Conservation (phyloP, 2,329 filamentous ascomycete genomes). For the Paecilomyces sp. region DNA sequence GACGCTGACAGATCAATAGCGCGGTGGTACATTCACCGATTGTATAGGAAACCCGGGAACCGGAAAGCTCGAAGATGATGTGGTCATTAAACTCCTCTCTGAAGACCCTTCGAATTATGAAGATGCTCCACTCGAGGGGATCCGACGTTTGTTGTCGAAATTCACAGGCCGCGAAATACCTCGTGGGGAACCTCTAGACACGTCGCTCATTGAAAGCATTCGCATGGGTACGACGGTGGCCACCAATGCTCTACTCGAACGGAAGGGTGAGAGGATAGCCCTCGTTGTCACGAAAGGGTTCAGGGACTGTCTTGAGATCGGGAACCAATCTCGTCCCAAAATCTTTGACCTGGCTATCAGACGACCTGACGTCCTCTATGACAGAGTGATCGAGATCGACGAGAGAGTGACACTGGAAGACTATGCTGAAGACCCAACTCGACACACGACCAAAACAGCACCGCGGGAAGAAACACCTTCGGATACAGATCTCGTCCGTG, state of each 20-base stretch:
- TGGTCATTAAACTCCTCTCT: conserved; percentile 81
- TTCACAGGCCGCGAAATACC: conserved; percentile 71
- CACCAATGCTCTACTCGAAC: conserved; percentile 82
- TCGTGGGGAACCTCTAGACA: conserved; percentile 72
- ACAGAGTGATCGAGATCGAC: conserved; percentile 78
- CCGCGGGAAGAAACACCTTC: conserved; percentile 30
- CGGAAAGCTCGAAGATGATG: conserved; percentile 62
- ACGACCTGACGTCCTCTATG: conserved; percentile 81
- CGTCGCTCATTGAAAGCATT: conserved; percentile 77
- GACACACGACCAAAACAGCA: conserved; percentile 46
- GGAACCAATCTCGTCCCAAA: conserved; percentile 80
- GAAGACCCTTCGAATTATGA: conserved; percentile 86
- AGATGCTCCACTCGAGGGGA: conserved; percentile 86
- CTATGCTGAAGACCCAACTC: conserved; percentile 77
- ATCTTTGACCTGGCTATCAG: conserved; percentile 87
- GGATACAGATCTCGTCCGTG: conserved; percentile 56
- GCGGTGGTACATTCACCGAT: conserved; percentile 11
- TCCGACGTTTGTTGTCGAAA: conserved; percentile 73
- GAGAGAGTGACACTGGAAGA: conserved; percentile 88
- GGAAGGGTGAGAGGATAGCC: conserved; percentile 83
- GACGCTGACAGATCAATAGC: conserved; percentile 6
- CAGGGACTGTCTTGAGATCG: conserved; percentile 79
- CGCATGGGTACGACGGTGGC: conserved; percentile 95
- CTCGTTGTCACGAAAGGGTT: conserved; percentile 84
- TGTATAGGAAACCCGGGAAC: conserved; percentile 44